Conservation (phyloP, 306 rosid species). For the Hylodesmum podocarpum region DNA sequence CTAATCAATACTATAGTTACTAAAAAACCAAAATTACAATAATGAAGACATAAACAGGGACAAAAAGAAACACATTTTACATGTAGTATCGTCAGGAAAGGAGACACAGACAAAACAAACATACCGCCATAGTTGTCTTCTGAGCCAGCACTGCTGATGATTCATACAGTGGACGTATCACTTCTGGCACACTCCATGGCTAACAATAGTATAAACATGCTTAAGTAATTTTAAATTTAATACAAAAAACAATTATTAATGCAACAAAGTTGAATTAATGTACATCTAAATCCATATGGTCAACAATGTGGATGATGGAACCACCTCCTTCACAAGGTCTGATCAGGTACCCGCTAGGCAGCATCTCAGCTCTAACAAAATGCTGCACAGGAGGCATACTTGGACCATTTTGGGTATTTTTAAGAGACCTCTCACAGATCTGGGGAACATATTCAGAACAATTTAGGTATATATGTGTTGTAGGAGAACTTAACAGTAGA, state of each 20-base stretch:
- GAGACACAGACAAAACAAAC: conserved; percentile 24
- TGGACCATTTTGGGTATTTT: conserved; percentile 94
- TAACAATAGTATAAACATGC: conserved; percentile 29
- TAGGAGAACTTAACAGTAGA: not conserved
- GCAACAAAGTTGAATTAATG: not conserved
- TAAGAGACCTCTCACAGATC: conserved; percentile 94
- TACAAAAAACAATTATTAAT: not conserved
- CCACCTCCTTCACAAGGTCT: conserved; percentile 99
- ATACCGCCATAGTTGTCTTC: conserved; percentile 95
- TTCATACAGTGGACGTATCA: conserved; percentile 89
- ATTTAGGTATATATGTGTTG: not conserved
- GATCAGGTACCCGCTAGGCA: conserved; percentile 90
- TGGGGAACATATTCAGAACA: conserved; percentile 29
- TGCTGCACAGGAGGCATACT: conserved; percentile 98
- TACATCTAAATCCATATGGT: conserved; percentile 95
- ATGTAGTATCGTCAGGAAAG: not conserved
- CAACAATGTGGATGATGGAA: conserved; percentile 93
- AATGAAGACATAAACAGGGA: not conserved
- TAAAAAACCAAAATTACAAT: not conserved
- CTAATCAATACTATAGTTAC: not conserved
- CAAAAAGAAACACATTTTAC: not conserved
- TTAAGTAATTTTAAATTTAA: conserved; percentile 6
- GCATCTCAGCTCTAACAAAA: conserved; percentile 94
- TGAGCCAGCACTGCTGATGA: conserved; percentile 89
- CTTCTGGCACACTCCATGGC: conserved; percentile 99